Conservation (phyloP, 169 alveolate species). For the Eimeria sp. region DNA sequence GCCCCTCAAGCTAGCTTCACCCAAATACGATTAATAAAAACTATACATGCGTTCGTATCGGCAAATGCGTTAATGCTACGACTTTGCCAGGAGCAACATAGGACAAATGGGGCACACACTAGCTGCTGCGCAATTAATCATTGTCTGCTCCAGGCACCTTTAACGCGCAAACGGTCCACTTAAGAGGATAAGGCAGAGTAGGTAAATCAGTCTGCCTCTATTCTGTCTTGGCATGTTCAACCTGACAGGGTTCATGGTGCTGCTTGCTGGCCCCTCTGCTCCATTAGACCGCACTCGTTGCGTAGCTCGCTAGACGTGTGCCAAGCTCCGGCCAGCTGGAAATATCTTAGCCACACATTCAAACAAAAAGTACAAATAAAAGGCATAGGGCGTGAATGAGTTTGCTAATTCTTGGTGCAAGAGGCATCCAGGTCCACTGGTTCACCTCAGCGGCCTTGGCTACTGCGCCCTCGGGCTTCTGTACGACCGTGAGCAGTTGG, state of each 20-base stretch:
- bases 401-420: neutral
- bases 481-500: conserved; percentile 8
- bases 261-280: neutral
- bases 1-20: neutral
- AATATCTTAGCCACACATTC: neutral
- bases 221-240: neutral
- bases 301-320: conserved; percentile 39
- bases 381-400: neutral
- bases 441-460: conserved; percentile 21
- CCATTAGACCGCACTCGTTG: neutral
- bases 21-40: neutral
- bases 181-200: neutral
- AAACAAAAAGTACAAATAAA: neutral
- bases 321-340: neutral
- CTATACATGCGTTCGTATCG: neutral
- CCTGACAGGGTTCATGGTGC: neutral
- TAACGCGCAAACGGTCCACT: neutral
- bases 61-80: neutral
- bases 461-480: conserved; percentile 37
- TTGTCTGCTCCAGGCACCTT: conserved; percentile 10
- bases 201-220: neutral
- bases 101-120: neutral
- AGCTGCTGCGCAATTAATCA: neutral
- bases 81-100: neutral
- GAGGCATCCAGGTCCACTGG: conserved; percentile 28